A percentile compares a stretch with the other conserved stretches of the same genome.
These are phyloP conservation scores for Backusella tarrabulga DNA, from an alignment of 192 early-diverging fungal species.

Conservation along the genomic window DNA sequence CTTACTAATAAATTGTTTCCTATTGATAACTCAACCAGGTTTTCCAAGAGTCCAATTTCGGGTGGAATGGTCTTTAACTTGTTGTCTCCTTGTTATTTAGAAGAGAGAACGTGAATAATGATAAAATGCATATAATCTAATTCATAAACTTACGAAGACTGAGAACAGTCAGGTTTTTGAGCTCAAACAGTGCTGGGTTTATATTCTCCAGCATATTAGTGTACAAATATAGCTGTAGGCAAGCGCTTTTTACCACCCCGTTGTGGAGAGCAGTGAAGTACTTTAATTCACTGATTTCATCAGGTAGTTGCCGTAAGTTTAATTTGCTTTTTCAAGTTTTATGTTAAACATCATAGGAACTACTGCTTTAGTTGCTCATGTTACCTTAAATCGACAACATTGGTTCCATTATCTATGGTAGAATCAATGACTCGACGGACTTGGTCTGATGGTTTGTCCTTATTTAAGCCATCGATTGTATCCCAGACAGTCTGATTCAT, in stretches of 20 bases:
- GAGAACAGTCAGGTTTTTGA: slow-evolving; percentile 46
- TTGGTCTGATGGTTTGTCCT: slow-evolving; percentile 9
- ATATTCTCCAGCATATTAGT: slow-evolving; percentile 36
- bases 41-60: slow-evolving; percentile 43
- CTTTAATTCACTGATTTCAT: slow-evolving; percentile 27
- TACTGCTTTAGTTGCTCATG: background rate
- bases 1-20: slow-evolving; percentile 46
- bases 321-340: slow-evolving; percentile 11
- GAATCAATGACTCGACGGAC: slow-evolving; percentile 23
- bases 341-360: background rate
- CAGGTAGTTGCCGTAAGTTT: slow-evolving; percentile 26
- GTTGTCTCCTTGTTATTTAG: slow-evolving; percentile 36
- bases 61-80: slow-evolving; percentile 38
- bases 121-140: background rate
- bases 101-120: background rate
- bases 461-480: slow-evolving; percentile 9
- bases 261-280: slow-evolving; percentile 28
- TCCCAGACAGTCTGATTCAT: slow-evolving; percentile 15
- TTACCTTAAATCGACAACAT: slow-evolving; percentile 30
- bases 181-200: slow-evolving; percentile 38
- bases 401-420: slow-evolving; percentile 27
- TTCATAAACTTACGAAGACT: slow-evolving; percentile 41
- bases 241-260: slow-evolving; percentile 21
- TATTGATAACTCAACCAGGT: slow-evolving; percentile 46
- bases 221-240: slow-evolving; percentile 45